These are phyloP conservation scores for Diphasiastrum complanatum DNA, from an alignment of 83 land plant genomes.

Conservation along the genomic window DNA sequence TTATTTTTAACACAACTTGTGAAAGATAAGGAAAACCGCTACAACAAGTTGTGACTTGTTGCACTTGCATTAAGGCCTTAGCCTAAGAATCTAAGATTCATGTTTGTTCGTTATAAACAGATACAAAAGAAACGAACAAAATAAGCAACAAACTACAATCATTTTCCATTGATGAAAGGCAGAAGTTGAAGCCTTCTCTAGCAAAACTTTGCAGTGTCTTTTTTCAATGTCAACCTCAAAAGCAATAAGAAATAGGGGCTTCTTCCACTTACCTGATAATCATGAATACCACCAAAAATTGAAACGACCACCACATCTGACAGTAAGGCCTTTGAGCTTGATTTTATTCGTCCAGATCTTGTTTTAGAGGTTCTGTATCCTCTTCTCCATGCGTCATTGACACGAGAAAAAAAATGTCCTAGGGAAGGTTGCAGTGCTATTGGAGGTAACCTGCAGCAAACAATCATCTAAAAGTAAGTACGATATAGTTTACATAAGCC, in stretches of 20 bases:
- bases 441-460: conserved; percentile 95
- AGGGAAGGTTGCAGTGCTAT: conserved; percentile 91
- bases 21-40: too few relatives aligned
- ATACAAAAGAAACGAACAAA: too few relatives aligned
- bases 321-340: conserved; percentile 36
- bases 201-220: neutral
- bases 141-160: too few relatives aligned
- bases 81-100: too few relatives aligned
- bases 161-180: too few relatives aligned
- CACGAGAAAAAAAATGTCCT: conserved; percentile 63
- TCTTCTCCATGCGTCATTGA: conserved; percentile 72
- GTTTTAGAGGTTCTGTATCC: conserved; percentile 51
- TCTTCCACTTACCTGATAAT: conserved; percentile 71
- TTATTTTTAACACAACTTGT: too few relatives aligned
- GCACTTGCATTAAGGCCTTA: too few relatives aligned
- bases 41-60: too few relatives aligned
- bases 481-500: too few relatives aligned
- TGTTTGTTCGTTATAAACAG: too few relatives aligned
- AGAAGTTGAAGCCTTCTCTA: too few relatives aligned
- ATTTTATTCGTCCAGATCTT: conserved; percentile 28
- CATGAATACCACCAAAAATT: conserved; percentile 76
- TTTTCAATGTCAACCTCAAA: neutral
- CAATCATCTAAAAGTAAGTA: too few relatives aligned
- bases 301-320: conserved; percentile 81
- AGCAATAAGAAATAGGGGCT: neutral